A percentile compares a stretch with the other conserved stretches of the same genome.
phyloP scores from a whole-genome alignment of 345 rosid genomes.

The Aquilaria sinensis region DNA sequence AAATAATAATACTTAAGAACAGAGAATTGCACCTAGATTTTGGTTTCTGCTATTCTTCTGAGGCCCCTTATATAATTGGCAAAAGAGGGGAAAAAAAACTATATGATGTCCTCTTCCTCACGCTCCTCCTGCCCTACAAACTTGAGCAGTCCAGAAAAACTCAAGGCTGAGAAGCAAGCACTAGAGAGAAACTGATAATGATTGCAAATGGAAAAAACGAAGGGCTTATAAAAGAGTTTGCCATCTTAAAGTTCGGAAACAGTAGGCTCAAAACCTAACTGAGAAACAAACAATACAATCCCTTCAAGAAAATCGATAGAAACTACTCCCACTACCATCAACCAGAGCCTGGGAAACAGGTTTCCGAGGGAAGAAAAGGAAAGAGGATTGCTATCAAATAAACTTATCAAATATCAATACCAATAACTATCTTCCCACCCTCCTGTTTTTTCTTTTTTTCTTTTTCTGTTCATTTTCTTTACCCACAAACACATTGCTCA shows the following conservation, averaged over 20 bases:
- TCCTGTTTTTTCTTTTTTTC: constrained; percentile 3
- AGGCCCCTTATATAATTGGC: constrained; percentile 16
- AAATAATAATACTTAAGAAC: too few relatives aligned
- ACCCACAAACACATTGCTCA: not conserved
- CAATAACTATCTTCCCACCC: not conserved
- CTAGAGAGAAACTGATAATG: constrained; percentile 23
- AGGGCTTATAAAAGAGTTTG: too few relatives aligned
- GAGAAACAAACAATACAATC: constrained; percentile 45
- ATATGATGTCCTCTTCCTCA: constrained; percentile 16
- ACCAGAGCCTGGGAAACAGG: constrained; percentile 32
- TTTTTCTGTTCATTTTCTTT: not conserved
- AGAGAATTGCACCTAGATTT: constrained; percentile 54
- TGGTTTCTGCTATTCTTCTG: constrained; percentile 63
- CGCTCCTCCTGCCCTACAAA: constrained; percentile 44
- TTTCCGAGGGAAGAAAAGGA: constrained; percentile 14
- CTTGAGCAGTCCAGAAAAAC: constrained; percentile 38
- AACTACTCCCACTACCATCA: constrained; percentile 91
- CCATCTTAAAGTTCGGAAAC: too few relatives aligned
- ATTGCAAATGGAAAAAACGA: constrained; percentile 11
- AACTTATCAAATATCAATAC: constrained; percentile 14
- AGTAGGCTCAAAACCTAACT: constrained; percentile 9
- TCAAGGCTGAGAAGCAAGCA: constrained; percentile 27
- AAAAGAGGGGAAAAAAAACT: constrained; percentile 8
- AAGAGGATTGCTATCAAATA: constrained; percentile 23
- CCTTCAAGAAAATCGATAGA: constrained; percentile 87